phyloP scores from a whole-genome alignment of 148 eudicot genomes.

The Dianthus caryophyllus region DNA sequence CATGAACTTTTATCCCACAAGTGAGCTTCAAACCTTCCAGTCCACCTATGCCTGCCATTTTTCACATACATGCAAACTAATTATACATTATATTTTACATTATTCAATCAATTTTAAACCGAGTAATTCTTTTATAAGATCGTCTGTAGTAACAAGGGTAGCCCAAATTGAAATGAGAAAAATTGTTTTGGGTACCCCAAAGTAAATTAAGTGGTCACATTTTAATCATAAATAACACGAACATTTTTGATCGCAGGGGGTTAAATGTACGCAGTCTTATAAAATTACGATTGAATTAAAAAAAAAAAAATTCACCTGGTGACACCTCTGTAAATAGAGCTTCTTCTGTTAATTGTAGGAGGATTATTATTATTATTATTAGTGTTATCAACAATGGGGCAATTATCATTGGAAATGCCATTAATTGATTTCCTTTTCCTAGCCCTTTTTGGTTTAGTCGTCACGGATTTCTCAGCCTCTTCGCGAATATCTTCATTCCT shows the following conservation, averaged over 20 bases:
- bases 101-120: not conserved
- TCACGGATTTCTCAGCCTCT: too few relatives aligned
- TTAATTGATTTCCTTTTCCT: slow-evolving; percentile 32
- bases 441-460: slow-evolving; percentile 34
- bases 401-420: slow-evolving; percentile 17
- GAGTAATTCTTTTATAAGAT: too few relatives aligned
- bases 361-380: too few relatives aligned
- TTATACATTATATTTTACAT: not conserved
- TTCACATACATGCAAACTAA: slow-evolving; percentile 33
- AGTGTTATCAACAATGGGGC: slow-evolving; percentile 13
- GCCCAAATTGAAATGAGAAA: too few relatives aligned
- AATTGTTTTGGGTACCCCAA: too few relatives aligned
- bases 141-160: too few relatives aligned
- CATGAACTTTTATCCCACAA: slow-evolving; percentile 94
- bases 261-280: too few relatives aligned
- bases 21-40: slow-evolving; percentile 93
- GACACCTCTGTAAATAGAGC: slow-evolving; percentile 77
- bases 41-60: slow-evolving; percentile 84
- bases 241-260: too few relatives aligned
- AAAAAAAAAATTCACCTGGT: slow-evolving; percentile 37
- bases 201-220: too few relatives aligned
- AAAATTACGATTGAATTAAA: too few relatives aligned
- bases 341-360: slow-evolving; percentile 31
- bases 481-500: not conserved
- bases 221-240: too few relatives aligned